Conservation (phyloP, 495 filamentous ascomycete species). For the Thozetella sp. region DNA sequence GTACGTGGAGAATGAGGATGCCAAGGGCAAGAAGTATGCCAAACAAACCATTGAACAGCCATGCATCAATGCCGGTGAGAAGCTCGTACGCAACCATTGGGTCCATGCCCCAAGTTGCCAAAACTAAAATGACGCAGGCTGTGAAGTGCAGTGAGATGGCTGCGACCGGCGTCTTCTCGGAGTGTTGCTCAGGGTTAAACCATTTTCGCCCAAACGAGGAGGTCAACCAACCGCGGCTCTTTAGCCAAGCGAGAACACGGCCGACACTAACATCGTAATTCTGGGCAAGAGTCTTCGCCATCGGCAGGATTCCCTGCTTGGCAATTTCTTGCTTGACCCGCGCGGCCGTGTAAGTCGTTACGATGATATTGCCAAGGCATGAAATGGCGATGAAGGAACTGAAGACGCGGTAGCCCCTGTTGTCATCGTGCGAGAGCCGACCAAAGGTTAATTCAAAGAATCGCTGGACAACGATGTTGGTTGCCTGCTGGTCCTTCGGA, state of each 20-base stretch:
- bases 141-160: conserved; percentile 47
- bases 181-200: conserved; percentile 13
- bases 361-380: conserved; percentile 27
- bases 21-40: conserved; percentile 32
- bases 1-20: conserved; percentile 29
- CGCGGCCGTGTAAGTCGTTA: conserved; percentile 53
- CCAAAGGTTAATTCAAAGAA: conserved; percentile 21
- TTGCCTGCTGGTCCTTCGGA: conserved; percentile 12
- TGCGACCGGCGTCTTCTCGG: conserved; percentile 39
- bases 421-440: conserved; percentile 10
- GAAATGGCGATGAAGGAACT: conserved; percentile 27
- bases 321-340: conserved; percentile 56
- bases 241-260: conserved; percentile 21
- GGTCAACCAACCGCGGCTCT: too few species aligned
- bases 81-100: conserved; percentile 29
- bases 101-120: conserved; percentile 19
- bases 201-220: too few species aligned
- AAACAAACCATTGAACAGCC: conserved; percentile 23
- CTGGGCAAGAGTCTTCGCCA: conserved; percentile 41
- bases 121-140: conserved; percentile 37
- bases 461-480: conserved; percentile 12
- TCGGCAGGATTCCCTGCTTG: conserved; percentile 54
- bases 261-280: conserved; percentile 34
- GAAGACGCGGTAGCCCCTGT: conserved; percentile 14
- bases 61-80: conserved; percentile 27